Conservation (phyloP, 2,329 filamentous ascomycete species). For the Arthroderma uncinatum region DNA sequence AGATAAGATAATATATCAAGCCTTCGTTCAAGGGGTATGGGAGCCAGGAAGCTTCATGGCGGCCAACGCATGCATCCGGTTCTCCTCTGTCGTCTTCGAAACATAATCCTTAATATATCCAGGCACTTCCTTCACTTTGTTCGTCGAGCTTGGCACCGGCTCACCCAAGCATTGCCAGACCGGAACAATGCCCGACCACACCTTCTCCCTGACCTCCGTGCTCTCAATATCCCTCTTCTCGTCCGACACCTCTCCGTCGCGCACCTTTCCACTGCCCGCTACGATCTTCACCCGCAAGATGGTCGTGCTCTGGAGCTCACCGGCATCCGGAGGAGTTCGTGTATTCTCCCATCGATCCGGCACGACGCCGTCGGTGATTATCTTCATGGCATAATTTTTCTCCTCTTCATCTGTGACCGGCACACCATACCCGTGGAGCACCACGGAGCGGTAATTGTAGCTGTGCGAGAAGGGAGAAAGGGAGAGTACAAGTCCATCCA, state of each 20-base stretch:
- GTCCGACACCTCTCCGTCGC: conserved; percentile 53
- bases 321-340: conserved; percentile 57
- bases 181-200: conserved; percentile 54
- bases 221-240: conserved; percentile 44
- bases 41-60: conserved; percentile 18
- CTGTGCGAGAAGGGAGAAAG: conserved; percentile 70
- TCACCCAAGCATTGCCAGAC: conserved; percentile 53
- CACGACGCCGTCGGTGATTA: conserved; percentile 66
- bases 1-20: too few species aligned
- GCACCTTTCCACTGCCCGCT: conserved; percentile 64
- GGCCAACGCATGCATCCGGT: conserved; percentile 32
- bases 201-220: conserved; percentile 37
- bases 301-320: conserved; percentile 64
- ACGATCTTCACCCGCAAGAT: conserved; percentile 59
- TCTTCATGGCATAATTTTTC: conserved; percentile 64
- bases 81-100: conserved; percentile 37
- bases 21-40: not conserved
- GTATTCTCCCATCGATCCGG: conserved; percentile 57
- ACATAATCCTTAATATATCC: conserved; percentile 49
- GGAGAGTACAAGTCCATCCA: conserved; percentile 70
- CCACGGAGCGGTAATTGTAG: conserved; percentile 75
- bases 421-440: conserved; percentile 63
- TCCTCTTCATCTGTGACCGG: conserved; percentile 57
- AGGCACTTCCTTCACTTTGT: conserved; percentile 49
- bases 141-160: conserved; percentile 50